phyloP scores from a whole-genome alignment of 2,329 filamentous ascomycete genomes.

The Apiospora koreana region DNA sequence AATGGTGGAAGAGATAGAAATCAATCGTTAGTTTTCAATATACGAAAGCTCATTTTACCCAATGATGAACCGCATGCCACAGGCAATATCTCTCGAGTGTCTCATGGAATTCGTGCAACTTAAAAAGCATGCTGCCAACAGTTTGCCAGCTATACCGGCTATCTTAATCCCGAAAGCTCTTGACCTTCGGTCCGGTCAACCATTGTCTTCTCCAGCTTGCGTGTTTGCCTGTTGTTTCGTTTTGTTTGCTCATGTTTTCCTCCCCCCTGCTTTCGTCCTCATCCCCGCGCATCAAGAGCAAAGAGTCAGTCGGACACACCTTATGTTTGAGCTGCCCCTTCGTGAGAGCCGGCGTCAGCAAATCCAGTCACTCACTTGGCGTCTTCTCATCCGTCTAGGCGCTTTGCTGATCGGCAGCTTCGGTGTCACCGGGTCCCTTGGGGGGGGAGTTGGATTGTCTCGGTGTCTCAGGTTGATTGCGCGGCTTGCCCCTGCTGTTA shows the following conservation, averaged over 20 bases:
- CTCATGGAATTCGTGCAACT: too few species aligned
- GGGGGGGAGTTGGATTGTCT: not conserved
- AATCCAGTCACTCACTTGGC: not conserved
- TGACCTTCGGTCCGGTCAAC: not conserved
- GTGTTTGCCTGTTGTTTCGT: not conserved
- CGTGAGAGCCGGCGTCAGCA: not conserved
- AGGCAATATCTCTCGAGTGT: too few species aligned
- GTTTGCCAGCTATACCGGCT: too few species aligned
- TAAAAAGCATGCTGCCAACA: too few species aligned
- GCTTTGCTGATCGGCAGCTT: not conserved
- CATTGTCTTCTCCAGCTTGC: not conserved
- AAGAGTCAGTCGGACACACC: not conserved
- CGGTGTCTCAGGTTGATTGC: not conserved
- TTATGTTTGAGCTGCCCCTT: not conserved
- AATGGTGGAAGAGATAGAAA: too few species aligned
- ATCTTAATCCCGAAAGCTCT: not conserved
- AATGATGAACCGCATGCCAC: too few species aligned
- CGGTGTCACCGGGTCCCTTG: not conserved
- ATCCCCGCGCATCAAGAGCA: too few species aligned
- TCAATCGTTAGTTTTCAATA: too few species aligned
- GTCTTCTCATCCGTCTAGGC: not conserved
- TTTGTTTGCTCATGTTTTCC: not conserved
- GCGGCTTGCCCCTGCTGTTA: too few species aligned
- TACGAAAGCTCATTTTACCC: too few species aligned
- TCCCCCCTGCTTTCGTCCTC: not conserved